These are phyloP conservation scores for Naegleria fowleri DNA, from an alignment of 208 protist genomes.

Conservation along the genomic window DNA sequence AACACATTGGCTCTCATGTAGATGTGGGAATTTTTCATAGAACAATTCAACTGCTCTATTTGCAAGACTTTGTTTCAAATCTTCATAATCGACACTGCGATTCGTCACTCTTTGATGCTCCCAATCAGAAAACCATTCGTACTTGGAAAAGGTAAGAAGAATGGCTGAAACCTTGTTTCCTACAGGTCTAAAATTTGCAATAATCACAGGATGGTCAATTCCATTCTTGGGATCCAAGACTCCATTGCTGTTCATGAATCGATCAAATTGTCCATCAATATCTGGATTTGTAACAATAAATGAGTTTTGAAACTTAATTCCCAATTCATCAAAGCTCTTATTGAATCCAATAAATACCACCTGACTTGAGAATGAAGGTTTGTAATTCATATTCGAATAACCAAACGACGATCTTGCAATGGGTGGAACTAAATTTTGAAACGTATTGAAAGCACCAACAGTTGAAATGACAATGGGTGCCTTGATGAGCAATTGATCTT, in stretches of 20 bases:
- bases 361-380: not conserved
- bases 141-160: not conserved
- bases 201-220: not conserved
- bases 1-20: not conserved
- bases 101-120: not conserved
- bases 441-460: not conserved
- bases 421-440: not conserved
- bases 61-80: not conserved
- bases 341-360: not conserved
- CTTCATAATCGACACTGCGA: not conserved
- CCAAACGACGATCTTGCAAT: not conserved
- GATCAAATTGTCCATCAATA: not conserved
- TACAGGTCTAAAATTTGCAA: not conserved
- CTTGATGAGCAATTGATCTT: not conserved
- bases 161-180: not conserved
- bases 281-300: not conserved
- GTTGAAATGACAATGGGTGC: not conserved
- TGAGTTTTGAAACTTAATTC: not conserved
- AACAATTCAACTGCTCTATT: not conserved
- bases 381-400: not conserved
- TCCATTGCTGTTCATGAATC: not conserved
- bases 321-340: not conserved
- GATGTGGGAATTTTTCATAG: not conserved
- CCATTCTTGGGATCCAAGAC: not conserved
- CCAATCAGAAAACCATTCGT: not conserved